Conservation (phyloP, 768 basidiomycete species). For the Xerocomus brunneocitrinus region DNA sequence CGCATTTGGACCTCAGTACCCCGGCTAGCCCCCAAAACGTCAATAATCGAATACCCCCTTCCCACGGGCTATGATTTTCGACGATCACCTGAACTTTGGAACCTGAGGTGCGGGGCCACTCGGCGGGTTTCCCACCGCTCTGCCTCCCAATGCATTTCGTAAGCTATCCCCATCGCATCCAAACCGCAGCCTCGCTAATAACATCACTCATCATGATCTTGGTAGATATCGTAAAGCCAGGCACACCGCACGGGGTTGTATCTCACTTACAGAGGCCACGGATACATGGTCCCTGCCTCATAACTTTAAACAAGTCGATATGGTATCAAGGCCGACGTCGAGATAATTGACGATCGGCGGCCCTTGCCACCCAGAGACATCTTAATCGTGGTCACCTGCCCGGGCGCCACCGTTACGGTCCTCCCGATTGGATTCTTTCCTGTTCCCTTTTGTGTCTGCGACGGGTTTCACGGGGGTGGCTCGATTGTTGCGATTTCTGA, state of each 20-base stretch:
- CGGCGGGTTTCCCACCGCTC: constrained; percentile 6
- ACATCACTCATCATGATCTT: constrained; percentile 16
- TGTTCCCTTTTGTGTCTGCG: background rate
- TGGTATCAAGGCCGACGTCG: constrained; percentile 21
- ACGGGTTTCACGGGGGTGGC: constrained; percentile 4
- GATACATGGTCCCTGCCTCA: constrained; percentile 10
- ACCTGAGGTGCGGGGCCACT: constrained; percentile 5
- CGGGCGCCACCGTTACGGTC: constrained; percentile 25
- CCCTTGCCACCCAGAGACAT: constrained; percentile 6
- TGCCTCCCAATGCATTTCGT: constrained; percentile 13
- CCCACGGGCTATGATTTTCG: constrained; percentile 12
- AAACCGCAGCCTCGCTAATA: constrained; percentile 17
- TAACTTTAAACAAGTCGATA: constrained; percentile 20
- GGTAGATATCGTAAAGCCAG: constrained; percentile 22
- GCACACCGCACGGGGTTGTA: constrained; percentile 18
- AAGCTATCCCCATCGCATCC: constrained; percentile 15
- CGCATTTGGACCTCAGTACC: constrained; percentile 20
- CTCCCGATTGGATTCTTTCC: constrained; percentile 4
- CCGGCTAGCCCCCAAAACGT: constrained; percentile 12
- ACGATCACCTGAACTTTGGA: constrained; percentile 13
- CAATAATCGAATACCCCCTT: constrained; percentile 18
- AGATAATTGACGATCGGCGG: constrained; percentile 19
- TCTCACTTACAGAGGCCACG: constrained; percentile 19
- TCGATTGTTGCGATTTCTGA: constrained; percentile 10
- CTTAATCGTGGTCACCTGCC: constrained; percentile 16